Base-by-base conservation (phyloP, 345 rosid species). In the Conringia planisiliqua region DNA sequence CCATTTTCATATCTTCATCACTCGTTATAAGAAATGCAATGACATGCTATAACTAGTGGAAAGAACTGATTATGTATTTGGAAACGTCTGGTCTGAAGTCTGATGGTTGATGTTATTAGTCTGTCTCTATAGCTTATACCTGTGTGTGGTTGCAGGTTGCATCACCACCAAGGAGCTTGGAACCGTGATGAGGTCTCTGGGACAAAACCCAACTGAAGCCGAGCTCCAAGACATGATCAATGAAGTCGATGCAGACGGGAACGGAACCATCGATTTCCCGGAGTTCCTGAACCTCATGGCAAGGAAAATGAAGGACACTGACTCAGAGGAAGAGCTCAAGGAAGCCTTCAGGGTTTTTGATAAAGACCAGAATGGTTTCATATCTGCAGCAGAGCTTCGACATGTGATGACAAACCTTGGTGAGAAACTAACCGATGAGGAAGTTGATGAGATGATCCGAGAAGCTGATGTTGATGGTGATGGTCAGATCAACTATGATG, bases 241-340 rank as follows among this genome's bases (percentile, higher is more conserved):
- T 5, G 82, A 79, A 50, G 82, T 73, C 3, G 82, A 79, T 22
- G 82, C 82, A 3, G 78, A 79, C 9, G 82, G 82, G 4, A 79
- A 79, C 20, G 82, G 82, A 7, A 79, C 82, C 42, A 85, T 85
- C 0, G 88, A 85, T 44, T 85, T 85, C 67, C 88, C 88, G 0
- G 88, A 85, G 82, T 85, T 85, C 65, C 79, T 85, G 30, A 85
- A 85, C 83, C 73, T 85, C 64, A 85, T 85, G 88, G 88, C 88
- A 2, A 73, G 86, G 78, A 85, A 85, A 70, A 85, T 85, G 88
- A 85, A 85, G 62, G 88, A 85, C 72, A 85, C 88, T 11, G 88
- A 85, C 56, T 85, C 88, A 0, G 88, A 83, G 81, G 88, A 85
- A 68, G 88, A 85, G 85, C 85, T 85, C 2, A 85, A 85, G 70